These are phyloP conservation scores for Metarhizium album DNA, from an alignment of 2,329 filamentous ascomycete species.

Conservation along the genomic window DNA sequence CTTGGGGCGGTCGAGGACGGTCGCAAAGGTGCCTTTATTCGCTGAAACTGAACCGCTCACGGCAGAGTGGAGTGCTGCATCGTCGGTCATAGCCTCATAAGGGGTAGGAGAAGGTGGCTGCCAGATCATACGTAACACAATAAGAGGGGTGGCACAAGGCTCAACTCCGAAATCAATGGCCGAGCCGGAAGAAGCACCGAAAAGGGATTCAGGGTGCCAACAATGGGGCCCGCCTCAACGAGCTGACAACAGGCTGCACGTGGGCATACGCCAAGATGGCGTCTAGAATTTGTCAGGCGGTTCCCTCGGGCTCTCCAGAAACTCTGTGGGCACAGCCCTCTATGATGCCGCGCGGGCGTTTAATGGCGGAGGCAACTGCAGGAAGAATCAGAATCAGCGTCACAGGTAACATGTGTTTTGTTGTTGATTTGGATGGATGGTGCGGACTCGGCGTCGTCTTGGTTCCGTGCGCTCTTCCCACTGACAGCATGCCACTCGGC, in stretches of 20 bases:
- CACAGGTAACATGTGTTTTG: not conserved
- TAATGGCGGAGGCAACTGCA: not conserved
- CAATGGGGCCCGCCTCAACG: not conserved
- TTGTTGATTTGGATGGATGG: not conserved
- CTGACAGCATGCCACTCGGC: not conserved
- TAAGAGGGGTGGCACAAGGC: not conserved
- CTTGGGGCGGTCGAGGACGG: constrained; percentile 10
- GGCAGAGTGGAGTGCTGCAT: constrained; percentile 39
- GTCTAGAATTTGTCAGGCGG: not conserved
- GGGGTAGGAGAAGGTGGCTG: not conserved
- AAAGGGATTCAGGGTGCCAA: constrained; percentile 9
- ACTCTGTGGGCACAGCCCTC: not conserved
- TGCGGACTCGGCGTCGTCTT: not conserved
- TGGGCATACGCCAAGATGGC: not conserved
- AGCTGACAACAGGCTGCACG: not conserved
- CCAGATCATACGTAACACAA: not conserved
- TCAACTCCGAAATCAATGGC: constrained; percentile 17
- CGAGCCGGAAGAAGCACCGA: constrained; percentile 14
- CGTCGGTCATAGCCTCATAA: constrained; percentile 21
- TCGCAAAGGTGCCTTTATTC: constrained; percentile 7
- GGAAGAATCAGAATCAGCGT: not conserved
- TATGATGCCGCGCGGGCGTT: not conserved
- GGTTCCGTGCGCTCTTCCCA: not conserved
- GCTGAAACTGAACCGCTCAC: constrained; percentile 23
- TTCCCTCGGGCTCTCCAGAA: not conserved